Percentiles rank a stretch among this genome's conserved stretches.
Evolutionary conservation across 2,329 filamentous ascomycete species (phyloP).

Genomic region (Xylaria polymorpha): DNA sequence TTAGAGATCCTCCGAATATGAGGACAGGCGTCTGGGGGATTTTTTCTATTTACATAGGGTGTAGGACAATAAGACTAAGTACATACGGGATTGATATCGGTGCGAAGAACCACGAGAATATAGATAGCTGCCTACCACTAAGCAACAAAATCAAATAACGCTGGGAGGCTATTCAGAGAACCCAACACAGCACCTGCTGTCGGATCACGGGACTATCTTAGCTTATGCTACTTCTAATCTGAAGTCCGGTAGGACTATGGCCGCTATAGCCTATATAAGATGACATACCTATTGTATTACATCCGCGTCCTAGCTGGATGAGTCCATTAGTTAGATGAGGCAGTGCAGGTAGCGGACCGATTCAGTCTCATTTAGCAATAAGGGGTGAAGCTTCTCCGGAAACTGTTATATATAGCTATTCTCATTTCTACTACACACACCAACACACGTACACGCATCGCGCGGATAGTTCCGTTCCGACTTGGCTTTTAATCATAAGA

Average conservation of each 20-base stretch:
- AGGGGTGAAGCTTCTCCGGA: not conserved
- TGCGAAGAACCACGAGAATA: not conserved
- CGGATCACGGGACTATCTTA: slow-evolving; percentile 1
- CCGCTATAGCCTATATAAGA: not conserved
- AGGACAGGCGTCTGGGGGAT: slow-evolving; percentile 24
- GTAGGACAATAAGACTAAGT: not conserved
- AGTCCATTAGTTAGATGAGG: not conserved
- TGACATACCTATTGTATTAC: slow-evolving; percentile 1
- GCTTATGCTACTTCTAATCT: slow-evolving; percentile 15
- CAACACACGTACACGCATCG: not conserved
- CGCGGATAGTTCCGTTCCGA: not conserved
- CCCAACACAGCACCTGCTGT: slow-evolving; percentile 4
- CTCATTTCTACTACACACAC: not conserved
- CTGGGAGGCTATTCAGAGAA: not conserved
- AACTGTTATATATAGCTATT: slow-evolving; percentile 1
- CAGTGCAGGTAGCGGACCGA: slow-evolving; percentile 2
- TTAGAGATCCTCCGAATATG: slow-evolving; percentile 1
- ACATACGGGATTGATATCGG: slow-evolving; percentile 5
- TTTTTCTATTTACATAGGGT: slow-evolving; percentile 11
- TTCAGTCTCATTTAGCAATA: not conserved
- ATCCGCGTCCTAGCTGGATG: slow-evolving; percentile 21
- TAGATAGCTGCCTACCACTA: not conserved
- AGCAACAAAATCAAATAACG: not conserved
- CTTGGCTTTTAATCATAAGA: not conserved
- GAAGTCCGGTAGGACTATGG: not conserved